Conservation (phyloP, 192 early-diverging fungal species). For the Gonapodya sp. region DNA sequence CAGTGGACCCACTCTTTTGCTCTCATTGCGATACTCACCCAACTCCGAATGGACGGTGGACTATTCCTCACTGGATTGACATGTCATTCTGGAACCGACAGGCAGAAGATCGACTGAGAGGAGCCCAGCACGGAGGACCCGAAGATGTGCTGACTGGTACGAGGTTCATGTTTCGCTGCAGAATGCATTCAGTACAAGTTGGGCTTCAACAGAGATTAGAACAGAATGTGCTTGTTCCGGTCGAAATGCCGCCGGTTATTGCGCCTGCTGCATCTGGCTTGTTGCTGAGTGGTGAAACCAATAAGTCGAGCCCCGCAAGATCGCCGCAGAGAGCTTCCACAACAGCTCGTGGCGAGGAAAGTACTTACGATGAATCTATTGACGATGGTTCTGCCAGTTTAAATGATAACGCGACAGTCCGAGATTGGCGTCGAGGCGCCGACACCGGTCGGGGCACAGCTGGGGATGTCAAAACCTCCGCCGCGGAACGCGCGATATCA, state of each 20-base stretch:
- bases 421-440: background rate
- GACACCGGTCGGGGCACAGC: background rate
- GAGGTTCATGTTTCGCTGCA: conserved; percentile 1
- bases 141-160: background rate
- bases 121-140: background rate
- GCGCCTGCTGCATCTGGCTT: no score
- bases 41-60: conserved; percentile 19
- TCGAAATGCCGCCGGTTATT: background rate
- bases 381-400: background rate
- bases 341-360: background rate
- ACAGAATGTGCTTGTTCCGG: background rate
- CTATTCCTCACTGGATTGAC: conserved; percentile 14
- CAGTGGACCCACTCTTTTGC: conserved; percentile 41
- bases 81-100: background rate
- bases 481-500: no score
- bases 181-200: background rate
- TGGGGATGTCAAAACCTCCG: background rate
- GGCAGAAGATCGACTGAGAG: background rate
- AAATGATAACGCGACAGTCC: background rate
- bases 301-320: no score
- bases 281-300: no score
- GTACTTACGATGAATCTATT: background rate
- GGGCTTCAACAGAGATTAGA: background rate
- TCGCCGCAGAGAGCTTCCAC: background rate
- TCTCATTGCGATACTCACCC: conserved; percentile 26